Conservation (phyloP, 352 stramenopile species). For the Pythium insidiosum region DNA sequence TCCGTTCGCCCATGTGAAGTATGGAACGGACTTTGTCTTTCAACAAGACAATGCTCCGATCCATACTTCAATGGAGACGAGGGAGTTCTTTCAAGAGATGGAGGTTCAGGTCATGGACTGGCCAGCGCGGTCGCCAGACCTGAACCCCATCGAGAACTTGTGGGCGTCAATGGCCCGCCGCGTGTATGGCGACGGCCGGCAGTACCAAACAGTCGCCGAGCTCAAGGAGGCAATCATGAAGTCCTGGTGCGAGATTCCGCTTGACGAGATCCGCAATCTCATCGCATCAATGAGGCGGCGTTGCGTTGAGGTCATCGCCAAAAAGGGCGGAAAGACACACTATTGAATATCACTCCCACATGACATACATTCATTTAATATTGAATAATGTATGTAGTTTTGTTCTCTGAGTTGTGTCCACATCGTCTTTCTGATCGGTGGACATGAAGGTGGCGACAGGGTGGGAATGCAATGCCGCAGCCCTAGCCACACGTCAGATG, state of each 20-base stretch:
- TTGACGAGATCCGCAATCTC: background rate
- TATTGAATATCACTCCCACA: too few species aligned
- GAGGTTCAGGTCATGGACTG: conserved; percentile 13
- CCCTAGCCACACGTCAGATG: too few species aligned
- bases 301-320: background rate
- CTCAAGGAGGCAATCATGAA: background rate
- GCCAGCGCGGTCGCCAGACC: conserved; percentile 10
- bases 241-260: background rate
- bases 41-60: conserved; percentile 23
- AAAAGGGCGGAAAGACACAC: background rate
- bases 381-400: too few species aligned
- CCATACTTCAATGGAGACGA: conserved; percentile 7
- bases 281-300: background rate
- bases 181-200: conserved; percentile 10
- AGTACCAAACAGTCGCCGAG: background rate
- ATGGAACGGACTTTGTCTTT: conserved; percentile 14
- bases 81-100: conserved; percentile 13
- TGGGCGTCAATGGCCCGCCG: conserved; percentile 14
- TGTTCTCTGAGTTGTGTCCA: too few species aligned
- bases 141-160: conserved; percentile 22
- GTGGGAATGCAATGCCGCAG: too few species aligned
- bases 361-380: too few species aligned
- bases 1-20: conserved; percentile 10
- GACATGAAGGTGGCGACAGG: too few species aligned
- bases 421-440: too few species aligned